Conservation (phyloP, 495 filamentous ascomycete genomes). For the Penicillium lagena region DNA sequence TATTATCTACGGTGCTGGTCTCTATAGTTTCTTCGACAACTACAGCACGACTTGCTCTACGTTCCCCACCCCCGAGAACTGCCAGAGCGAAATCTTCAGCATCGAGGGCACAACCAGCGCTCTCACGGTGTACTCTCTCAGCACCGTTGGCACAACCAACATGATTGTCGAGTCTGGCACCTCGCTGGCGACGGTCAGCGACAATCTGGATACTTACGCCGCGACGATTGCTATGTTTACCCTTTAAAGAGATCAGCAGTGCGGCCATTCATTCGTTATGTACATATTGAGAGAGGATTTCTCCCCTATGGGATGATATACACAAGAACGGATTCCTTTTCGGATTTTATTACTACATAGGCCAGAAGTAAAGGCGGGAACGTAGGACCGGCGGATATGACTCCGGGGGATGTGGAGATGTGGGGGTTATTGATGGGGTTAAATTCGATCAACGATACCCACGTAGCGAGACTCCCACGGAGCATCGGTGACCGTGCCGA, state of each 20-base stretch:
- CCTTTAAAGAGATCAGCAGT: constrained; percentile 1
- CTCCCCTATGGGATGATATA: constrained; percentile 62
- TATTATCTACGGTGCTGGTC: constrained; percentile 61
- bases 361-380: no score
- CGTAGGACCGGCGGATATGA: constrained; percentile 1
- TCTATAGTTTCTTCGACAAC: constrained; percentile 71
- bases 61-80: constrained; percentile 39
- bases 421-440: background rate
- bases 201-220: constrained; percentile 50
- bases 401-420: constrained; percentile 7
- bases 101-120: constrained; percentile 34
- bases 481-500: no score
- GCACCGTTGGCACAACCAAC: constrained; percentile 40
- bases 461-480: no score
- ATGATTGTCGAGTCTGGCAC: constrained; percentile 44
- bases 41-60: constrained; percentile 44
- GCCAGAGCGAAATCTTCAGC: constrained; percentile 58
- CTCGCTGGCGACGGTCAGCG: constrained; percentile 40
- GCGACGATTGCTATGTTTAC: constrained; percentile 47
- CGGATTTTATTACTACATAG: no score
- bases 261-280: background rate
- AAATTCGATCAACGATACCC: background rate
- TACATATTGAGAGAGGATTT: constrained; percentile 50
- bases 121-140: constrained; percentile 41
- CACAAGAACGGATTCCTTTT: constrained; percentile 34